Base-by-base conservation (phyloP, 2,329 filamentous ascomycete species). In the Xylariales sp. region DNA sequence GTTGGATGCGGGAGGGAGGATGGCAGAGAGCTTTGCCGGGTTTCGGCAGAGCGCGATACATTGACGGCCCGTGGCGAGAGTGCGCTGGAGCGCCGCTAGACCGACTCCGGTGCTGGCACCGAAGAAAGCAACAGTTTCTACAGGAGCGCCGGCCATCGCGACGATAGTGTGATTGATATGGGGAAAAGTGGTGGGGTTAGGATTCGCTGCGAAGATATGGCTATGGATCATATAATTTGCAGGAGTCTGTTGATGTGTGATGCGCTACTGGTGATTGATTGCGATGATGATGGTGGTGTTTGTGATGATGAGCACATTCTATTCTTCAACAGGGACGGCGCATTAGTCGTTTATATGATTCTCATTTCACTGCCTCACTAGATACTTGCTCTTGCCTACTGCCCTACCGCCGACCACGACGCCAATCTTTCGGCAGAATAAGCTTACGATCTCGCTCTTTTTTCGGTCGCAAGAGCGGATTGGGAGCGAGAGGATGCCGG, bases 91-190 rank as follows among this genome's bases (percentile, higher is more conserved):
- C n/a, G 81, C 79, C 2, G 84, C 76, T 55, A 86, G 80, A 61
- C 82, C 84, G 65, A 80, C 81, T 54, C 86, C 86, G 39, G 80
- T 82, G 39, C 83, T 87, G 46, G 85, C 83, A 63, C 86, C 86
- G 58, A 88, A 80, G 77, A 89, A 86, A 59, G 83, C 80, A 57
- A 87, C 74, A 1, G 83, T 82, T 69, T 83, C 80, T 4, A n/a
- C 39, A 2, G 52, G 59, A 53, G 61, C 18, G 23, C 41, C 49
- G 41, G 62, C 28, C 64, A 69, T 68, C 28, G 12, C 54, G 10
- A 57, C 32, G 28, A 52, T 55, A 14, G n/a, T 48, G 5, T 57
- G n/a, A n/a, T 28, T 49, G 28, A 14, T n/a, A 16, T 32, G 36
- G 34, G 14, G 9, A n/a, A 32, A 39, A 43, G 6, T 39, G n/a